Evolutionary conservation across 2,329 filamentous ascomycete genomes (phyloP).

Genomic region (Colletotrichum tabaci): DNA sequence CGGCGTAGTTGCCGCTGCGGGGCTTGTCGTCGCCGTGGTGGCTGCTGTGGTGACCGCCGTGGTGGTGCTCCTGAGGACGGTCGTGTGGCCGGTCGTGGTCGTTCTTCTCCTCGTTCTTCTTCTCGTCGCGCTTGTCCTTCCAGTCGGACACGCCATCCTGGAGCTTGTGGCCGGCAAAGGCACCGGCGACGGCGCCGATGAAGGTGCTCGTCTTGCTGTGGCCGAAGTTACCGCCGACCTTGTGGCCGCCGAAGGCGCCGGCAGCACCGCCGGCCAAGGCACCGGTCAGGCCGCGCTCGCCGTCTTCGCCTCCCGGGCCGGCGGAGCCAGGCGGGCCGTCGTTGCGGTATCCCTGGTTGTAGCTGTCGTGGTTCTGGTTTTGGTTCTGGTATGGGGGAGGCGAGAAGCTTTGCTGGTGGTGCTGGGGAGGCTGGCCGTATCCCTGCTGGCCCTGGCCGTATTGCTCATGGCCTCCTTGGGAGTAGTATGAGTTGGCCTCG

Average conservation of each 20-base stretch:
- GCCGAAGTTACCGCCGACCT: conserved; percentile 57
- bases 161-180: conserved; percentile 58
- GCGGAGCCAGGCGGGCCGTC: conserved; percentile 30
- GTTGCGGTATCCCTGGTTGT: conserved; percentile 37
- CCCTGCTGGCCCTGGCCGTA: conserved; percentile 26
- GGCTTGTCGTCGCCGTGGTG: conserved; percentile 43
- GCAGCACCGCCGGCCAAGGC: conserved; percentile 58
- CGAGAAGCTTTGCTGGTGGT: conserved; percentile 34
- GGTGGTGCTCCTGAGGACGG: conserved; percentile 39
- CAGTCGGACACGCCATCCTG: conserved; percentile 57
- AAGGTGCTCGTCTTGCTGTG: conserved; percentile 54
- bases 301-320: conserved; percentile 48
- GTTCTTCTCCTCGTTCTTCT: conserved; percentile 50
- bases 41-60: conserved; percentile 35
- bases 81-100: conserved; percentile 20
- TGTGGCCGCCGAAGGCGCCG: conserved; percentile 58
- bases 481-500: conserved; percentile 37
- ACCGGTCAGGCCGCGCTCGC: conserved; percentile 59
- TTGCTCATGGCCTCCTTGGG: conserved; percentile 19
- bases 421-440: conserved; percentile 34
- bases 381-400: conserved; percentile 37
- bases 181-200: conserved; percentile 58
- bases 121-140: conserved; percentile 57
- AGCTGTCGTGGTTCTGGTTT: background rate
- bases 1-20: conserved; percentile 50